Percentiles rank a stretch among this genome's conserved stretches.
These are phyloP conservation scores for Huiozyma naganishii DNA, from an alignment of 805 yeast species.

Conservation along the genomic window DNA sequence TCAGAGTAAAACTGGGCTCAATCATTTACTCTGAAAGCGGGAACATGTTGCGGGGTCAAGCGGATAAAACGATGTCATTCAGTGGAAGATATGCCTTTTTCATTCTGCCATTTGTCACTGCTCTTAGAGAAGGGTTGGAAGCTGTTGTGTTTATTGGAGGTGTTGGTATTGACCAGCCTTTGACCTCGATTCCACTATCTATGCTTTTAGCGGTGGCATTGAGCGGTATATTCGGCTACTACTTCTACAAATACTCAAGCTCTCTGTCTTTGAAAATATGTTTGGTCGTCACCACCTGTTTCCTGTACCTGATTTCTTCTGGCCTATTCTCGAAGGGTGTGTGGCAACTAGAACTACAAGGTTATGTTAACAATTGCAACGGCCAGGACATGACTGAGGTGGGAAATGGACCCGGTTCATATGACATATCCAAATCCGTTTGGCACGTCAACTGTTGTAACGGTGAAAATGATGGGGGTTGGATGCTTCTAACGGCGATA, in stretches of 20 bases:
- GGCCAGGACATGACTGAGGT: conserved; percentile 82
- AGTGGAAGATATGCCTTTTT: conserved; percentile 59
- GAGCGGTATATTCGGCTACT: conserved; percentile 55
- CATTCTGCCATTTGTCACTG: conserved; percentile 73
- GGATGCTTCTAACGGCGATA: conserved; percentile 85
- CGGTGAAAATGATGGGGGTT: conserved; percentile 82
- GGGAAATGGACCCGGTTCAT: conserved; percentile 90
- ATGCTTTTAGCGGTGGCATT: conserved; percentile 44
- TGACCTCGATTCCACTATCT: conserved; percentile 54
- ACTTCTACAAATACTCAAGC: conserved; percentile 69
- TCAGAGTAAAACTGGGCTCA: conserved; percentile 52
- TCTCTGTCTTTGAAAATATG: conserved; percentile 67
- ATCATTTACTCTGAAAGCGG: conserved; percentile 27
- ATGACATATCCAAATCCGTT: conserved; percentile 64
- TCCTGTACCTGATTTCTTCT: conserved; percentile 74
- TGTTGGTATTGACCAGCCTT: conserved; percentile 63
- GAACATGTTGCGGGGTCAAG: conserved; percentile 7
- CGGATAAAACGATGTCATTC: conserved; percentile 27
- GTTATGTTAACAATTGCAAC: conserved; percentile 57
- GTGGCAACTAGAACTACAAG: conserved; percentile 80
- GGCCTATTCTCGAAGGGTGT: conserved; percentile 81
- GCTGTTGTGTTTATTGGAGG: conserved; percentile 91
- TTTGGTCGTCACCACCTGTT: conserved; percentile 63
- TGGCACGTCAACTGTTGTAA: conserved; percentile 97
- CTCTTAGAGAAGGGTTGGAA: conserved; percentile 82